Conservation (phyloP, 192 early-diverging fungal species). For the Coemansia sp. region DNA sequence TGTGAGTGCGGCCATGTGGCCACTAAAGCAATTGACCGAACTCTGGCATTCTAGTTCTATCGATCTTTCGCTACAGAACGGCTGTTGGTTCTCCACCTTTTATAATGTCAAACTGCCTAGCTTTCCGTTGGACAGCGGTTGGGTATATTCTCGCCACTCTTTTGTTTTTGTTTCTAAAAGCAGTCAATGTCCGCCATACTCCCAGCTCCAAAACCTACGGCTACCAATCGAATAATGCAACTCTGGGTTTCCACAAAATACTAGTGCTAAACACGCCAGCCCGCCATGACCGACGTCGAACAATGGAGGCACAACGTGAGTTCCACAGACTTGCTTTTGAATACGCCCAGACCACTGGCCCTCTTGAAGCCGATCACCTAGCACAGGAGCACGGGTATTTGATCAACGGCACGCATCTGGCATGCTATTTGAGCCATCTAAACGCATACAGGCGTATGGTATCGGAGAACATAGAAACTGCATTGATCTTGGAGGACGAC, state of each 20-base stretch:
- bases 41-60: too few species aligned
- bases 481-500: slow-evolving; percentile 39
- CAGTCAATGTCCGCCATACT: too few species aligned
- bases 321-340: slow-evolving; percentile 27
- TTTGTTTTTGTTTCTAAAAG: too few species aligned
- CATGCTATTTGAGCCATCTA: slow-evolving; percentile 47
- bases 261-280: slow-evolving; percentile 31
- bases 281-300: slow-evolving; percentile 27
- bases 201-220: neutral
- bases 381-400: slow-evolving; percentile 11
- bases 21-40: too few species aligned
- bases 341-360: slow-evolving; percentile 16
- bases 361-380: slow-evolving; percentile 5
- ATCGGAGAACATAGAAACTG: slow-evolving; percentile 27
- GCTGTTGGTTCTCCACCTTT: too few species aligned
- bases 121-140: too few species aligned
- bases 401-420: slow-evolving; percentile 33
- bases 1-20: too few species aligned
- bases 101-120: too few species aligned
- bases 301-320: slow-evolving; percentile 29
- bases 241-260: slow-evolving; percentile 47
- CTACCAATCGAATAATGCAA: slow-evolving; percentile 16
- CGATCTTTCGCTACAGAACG: too few species aligned
- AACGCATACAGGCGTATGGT: slow-evolving; percentile 17
- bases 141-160: too few species aligned